Conservation (phyloP, 2,329 filamentous ascomycete genomes). For the Ophiocordyceps camponoti-saundersi region DNA sequence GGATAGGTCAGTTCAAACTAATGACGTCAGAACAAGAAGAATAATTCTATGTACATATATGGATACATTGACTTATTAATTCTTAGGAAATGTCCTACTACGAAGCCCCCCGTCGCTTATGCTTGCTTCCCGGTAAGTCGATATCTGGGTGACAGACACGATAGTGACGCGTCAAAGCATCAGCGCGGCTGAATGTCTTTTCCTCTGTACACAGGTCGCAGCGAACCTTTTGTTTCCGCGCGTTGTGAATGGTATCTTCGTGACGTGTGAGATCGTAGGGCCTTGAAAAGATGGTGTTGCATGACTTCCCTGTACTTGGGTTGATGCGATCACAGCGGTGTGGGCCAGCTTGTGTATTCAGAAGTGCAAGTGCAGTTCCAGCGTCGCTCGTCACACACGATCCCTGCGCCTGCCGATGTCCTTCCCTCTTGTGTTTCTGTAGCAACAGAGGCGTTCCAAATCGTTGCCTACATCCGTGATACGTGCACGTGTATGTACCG, state of each 20-base stretch:
- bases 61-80: background rate
- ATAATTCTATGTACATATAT: background rate
- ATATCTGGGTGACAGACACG: conserved; percentile 85
- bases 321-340: conserved; percentile 90
- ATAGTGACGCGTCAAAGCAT: conserved; percentile 88
- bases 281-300: conserved; percentile 83
- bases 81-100: background rate
- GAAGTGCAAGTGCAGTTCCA: conserved; percentile 32
- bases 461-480: conserved; percentile 73
- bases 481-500: conserved; percentile 92
- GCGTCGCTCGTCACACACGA: conserved; percentile 11
- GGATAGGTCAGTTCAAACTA: too few species aligned
- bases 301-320: conserved; percentile 85
- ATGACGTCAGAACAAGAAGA: too few species aligned
- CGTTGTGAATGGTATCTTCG: conserved; percentile 95
- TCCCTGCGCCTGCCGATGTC: conserved; percentile 59
- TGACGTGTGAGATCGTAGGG: conserved; percentile 94
- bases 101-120: conserved; percentile 15
- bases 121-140: conserved; percentile 52
- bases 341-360: conserved; percentile 82
- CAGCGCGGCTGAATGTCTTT: conserved; percentile 90
- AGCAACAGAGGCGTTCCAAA: conserved; percentile 78
- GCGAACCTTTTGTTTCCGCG: conserved; percentile 81
- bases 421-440: conserved; percentile 91
- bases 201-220: conserved; percentile 89